Base-by-base conservation (phyloP, 2,329 filamentous ascomycete species). In the Claviceps sp. region DNA sequence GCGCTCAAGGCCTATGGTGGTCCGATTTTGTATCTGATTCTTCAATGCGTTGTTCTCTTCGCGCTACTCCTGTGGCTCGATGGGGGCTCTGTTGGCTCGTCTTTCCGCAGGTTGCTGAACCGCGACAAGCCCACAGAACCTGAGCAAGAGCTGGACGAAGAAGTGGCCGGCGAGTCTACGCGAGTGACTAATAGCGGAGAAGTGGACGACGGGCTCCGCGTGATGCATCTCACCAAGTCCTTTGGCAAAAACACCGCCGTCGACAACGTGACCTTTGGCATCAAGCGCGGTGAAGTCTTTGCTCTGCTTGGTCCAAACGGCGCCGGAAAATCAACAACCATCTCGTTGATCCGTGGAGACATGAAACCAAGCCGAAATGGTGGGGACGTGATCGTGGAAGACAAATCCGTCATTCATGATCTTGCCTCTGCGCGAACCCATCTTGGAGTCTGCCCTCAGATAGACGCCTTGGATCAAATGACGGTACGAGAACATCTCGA, bases 391-490 rank as follows among this genome's bases (percentile, higher is more conserved):
- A 77, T 88, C 43, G 85, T 96, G 39, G 86, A 95, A 61, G 76
- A 84, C 55, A 77, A 82, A 6, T 88, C 86, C 5, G 84, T 95
- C 47, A 80, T 79, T n/a, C 77, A 75, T 50, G 77, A 84, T 55
- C 80, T 88, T 13, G 81, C 86, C 1, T 75, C 78, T 2, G 90
- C 89, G 3, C 79, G 90, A 48, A 74, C 78, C 1, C 79, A 88
- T 59, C 77, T 96, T 0, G 91, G 91, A n/a, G 90, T 96, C 0
- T 96, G 90, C 60, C 90, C 91, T 0, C 90, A 89, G 65, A 85
- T 86, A 58, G 85, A 89, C 61, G 90, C 90, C 8, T 84, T 95
- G 71, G 91, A 96, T 65, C 78, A 83, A 50, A 90, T 96, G 87
- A 94, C 89, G 0, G 88, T 94, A 0, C 71, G 80, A 1, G 89